Evolutionary conservation across 768 basidiomycete species (phyloP).

Genomic region (Brasilioporus rufonigricans): DNA sequence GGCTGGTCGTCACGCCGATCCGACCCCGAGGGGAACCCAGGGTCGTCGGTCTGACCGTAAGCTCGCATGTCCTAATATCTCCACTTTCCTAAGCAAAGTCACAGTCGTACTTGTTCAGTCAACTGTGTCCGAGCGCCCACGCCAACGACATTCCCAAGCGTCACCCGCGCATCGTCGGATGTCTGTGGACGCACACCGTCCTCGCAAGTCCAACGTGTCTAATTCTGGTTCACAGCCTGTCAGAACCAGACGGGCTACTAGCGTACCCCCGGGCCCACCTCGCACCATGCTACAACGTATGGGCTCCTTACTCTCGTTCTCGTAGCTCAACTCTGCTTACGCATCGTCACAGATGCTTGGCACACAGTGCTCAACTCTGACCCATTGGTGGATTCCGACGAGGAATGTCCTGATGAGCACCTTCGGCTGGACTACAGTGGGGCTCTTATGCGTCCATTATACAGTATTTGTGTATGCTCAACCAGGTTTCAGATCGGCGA

Average conservation of each 20-base stretch:
- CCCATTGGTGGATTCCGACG: constrained; percentile 75
- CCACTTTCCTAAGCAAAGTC: constrained; percentile 7
- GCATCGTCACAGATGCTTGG: constrained; percentile 59
- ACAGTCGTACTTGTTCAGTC: constrained; percentile 23
- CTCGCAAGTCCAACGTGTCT: constrained; percentile 21
- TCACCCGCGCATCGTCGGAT: constrained; percentile 24
- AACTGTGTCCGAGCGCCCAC: constrained; percentile 24
- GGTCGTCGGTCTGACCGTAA: constrained; percentile 30
- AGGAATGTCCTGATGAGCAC: constrained; percentile 64
- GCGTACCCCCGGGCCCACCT: constrained; percentile 31
- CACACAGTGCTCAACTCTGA: constrained; percentile 63
- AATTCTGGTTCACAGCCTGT: constrained; percentile 23
- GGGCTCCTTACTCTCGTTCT: constrained; percentile 19
- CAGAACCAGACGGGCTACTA: constrained; percentile 22
- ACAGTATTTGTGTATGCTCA: constrained; percentile 6
- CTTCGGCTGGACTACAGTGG: constrained; percentile 66
- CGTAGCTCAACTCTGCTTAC: constrained; percentile 7
- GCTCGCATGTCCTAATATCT: constrained; percentile 2
- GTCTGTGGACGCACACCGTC: constrained; percentile 26
- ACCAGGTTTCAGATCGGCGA: constrained; percentile 46
- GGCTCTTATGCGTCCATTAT: constrained; percentile 2
- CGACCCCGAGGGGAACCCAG: constrained; percentile 19
- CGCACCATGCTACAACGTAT: constrained; percentile 68
- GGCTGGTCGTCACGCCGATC: constrained; percentile 13
- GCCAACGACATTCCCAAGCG: constrained; percentile 22